Percentiles rank a stretch among this genome's conserved stretches.
Evolutionary conservation across 495 filamentous ascomycete species (phyloP).

Genomic region (Daldinia decipiens): DNA sequence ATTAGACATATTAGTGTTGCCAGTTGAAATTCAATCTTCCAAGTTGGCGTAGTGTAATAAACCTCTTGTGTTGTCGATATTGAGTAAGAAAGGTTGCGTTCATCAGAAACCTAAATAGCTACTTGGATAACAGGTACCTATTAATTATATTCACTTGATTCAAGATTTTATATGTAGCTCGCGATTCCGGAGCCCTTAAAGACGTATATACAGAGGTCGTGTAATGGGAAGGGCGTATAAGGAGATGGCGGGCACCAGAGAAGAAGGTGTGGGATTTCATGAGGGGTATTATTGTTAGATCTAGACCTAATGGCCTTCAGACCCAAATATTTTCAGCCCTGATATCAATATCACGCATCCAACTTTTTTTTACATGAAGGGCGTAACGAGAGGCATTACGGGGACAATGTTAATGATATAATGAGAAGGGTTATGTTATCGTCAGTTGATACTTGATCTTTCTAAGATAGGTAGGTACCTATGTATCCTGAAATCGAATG

Average conservation of each 20-base stretch:
- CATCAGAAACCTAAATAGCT: neutral
- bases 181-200: neutral
- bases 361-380: neutral
- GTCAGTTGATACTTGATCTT: neutral
- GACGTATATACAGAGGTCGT: neutral
- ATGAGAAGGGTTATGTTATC: neutral
- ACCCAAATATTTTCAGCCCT: neutral
- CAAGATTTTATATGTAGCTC: neutral
- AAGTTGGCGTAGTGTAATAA: neutral
- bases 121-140: neutral
- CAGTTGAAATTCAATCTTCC: neutral
- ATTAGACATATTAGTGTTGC: neutral
- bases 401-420: neutral
- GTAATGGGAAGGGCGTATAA: neutral
- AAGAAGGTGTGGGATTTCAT: neutral
- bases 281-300: constrained; percentile 1
- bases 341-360: neutral
- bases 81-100: neutral
- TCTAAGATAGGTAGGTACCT: neutral
- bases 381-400: neutral
- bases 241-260: neutral
- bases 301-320: neutral
- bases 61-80: neutral
- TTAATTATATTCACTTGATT: neutral
- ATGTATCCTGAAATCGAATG: neutral